Evolutionary conservation across 805 yeast species (phyloP).

Genomic region (Phaffomyces opuntiae): DNA sequence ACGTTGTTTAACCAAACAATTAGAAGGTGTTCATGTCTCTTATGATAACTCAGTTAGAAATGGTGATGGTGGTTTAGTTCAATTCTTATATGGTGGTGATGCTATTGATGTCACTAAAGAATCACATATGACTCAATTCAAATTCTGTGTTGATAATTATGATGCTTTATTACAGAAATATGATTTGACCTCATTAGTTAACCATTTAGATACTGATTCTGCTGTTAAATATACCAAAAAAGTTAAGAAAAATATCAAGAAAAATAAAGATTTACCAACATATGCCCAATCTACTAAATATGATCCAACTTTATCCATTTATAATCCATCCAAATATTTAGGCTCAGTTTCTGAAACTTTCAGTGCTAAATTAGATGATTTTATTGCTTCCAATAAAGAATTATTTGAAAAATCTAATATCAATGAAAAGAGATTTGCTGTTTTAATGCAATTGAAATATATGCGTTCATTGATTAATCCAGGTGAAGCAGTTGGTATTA

Average conservation of each 20-base stretch:
- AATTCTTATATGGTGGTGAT: slow-evolving; percentile 97
- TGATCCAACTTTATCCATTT: slow-evolving; percentile 84
- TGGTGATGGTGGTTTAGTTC: slow-evolving; percentile 88
- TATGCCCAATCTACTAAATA: slow-evolving; percentile 56
- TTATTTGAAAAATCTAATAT: slow-evolving; percentile 49
- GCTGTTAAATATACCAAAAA: slow-evolving; percentile 81
- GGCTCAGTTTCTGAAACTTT: slow-evolving; percentile 92
- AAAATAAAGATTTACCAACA: slow-evolving; percentile 57
- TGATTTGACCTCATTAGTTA: slow-evolving; percentile 67
- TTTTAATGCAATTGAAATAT: slow-evolving; percentile 96
- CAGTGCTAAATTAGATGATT: slow-evolving; percentile 70
- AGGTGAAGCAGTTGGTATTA: slow-evolving; percentile 97
- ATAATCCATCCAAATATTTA: slow-evolving; percentile 80
- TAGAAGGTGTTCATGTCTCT: slow-evolving; percentile 92
- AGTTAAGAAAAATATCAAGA: slow-evolving; percentile 62
- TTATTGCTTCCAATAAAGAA: slow-evolving; percentile 47
- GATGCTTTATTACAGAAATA: slow-evolving; percentile 80
- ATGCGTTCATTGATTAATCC: slow-evolving; percentile 94
- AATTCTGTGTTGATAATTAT: slow-evolving; percentile 88
- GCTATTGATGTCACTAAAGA: slow-evolving; percentile 91
- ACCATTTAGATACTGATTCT: slow-evolving; percentile 74
- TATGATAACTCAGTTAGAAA: slow-evolving; percentile 96
- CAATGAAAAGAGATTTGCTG: slow-evolving; percentile 78
- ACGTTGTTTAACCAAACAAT: slow-evolving; percentile 95
- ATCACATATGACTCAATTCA: slow-evolving; percentile 87